These are phyloP conservation scores for Clonostachys rosea DNA, from an alignment of 2,329 filamentous ascomycete species.

Conservation along the genomic window DNA sequence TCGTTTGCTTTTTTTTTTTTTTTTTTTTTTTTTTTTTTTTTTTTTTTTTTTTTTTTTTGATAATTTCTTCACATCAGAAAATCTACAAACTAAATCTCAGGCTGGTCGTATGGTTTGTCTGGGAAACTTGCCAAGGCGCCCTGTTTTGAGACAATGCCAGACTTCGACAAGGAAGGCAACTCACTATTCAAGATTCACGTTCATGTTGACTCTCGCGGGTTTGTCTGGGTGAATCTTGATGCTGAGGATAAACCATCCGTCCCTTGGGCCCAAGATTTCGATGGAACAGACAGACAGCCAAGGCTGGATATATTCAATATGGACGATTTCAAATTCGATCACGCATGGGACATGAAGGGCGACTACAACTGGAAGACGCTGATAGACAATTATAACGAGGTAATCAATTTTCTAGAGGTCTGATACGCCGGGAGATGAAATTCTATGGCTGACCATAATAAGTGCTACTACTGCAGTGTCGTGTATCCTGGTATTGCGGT, in stretches of 20 bases:
- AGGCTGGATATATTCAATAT: constrained; percentile 39
- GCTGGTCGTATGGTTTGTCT: constrained; percentile 54
- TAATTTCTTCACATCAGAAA: too few species aligned
- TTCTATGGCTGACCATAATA: too few species aligned
- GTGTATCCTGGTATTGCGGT: constrained; percentile 52
- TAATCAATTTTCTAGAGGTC: neutral
- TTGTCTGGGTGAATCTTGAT: constrained; percentile 56
- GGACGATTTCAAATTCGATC: constrained; percentile 50
- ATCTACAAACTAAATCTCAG: constrained; percentile 40
- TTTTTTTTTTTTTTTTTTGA: too few species aligned
- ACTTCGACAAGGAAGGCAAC: constrained; percentile 52
- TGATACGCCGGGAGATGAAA: neutral
- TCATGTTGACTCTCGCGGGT: constrained; percentile 45
- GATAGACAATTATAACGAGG: constrained; percentile 56
- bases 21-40: too few species aligned
- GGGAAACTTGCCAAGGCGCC: constrained; percentile 57
- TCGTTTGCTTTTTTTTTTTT: too few species aligned
- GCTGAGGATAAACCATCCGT: constrained; percentile 12
- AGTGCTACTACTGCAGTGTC: constrained; percentile 58
- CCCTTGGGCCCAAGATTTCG: constrained; percentile 47
- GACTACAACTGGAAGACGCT: constrained; percentile 57
- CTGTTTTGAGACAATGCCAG: constrained; percentile 47
- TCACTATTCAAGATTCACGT: constrained; percentile 50
- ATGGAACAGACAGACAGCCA: constrained; percentile 35
- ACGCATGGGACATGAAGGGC: constrained; percentile 50